Base-by-base conservation (phyloP, 805 yeast genomes). In the Geotrichum ghanense region DNA sequence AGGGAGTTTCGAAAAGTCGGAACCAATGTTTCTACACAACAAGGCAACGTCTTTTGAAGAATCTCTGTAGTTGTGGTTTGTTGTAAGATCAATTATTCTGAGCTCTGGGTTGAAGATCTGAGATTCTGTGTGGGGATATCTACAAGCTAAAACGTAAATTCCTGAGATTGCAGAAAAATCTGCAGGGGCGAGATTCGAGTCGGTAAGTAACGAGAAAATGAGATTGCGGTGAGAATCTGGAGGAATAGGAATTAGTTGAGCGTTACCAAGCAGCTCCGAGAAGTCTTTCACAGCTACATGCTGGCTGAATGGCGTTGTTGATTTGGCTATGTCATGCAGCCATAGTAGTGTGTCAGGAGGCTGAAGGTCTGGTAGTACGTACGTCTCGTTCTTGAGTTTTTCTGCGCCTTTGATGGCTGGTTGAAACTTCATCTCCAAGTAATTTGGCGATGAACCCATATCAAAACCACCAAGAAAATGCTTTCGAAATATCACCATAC, bases 401-500 rank as follows among this genome's bases (percentile, higher is more conserved):
- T 31, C 37, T 4, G 37, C 12, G 37, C 17, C 37, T n/a, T 31
- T 31, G 37, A 31, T 31, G 10, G 37, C 4, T n/a, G 37, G 37
- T n/a, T 31, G 19, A n/a, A 31, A 10, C 16, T 19, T 31, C 37
- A 31, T 31, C 6, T 31, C 37, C 14, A 31, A 12, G 16, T 31
- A 4, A 12, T 31, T 31, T 6, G 37, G 37, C 12, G 17, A n/a
- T 12, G 42, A 39, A 31, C 43, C 27, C 47, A 35, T 12, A 19
- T 60, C 63, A 19, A 58, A 51, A 0, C 62, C 61, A 1, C 61
- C 59, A n/a, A 73, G 57, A 19, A 73, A 64, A 31, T 55, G 45
- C 34, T 58, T 58, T 45, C 75, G 68, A 53, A 86, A 76, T 0
- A 75, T 60, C 1, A 59, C 47, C 83, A 89, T 79, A 58, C 96